phyloP scores from a whole-genome alignment of 2,329 filamentous ascomycete species.

The Cadophora luteo-olivacea region DNA sequence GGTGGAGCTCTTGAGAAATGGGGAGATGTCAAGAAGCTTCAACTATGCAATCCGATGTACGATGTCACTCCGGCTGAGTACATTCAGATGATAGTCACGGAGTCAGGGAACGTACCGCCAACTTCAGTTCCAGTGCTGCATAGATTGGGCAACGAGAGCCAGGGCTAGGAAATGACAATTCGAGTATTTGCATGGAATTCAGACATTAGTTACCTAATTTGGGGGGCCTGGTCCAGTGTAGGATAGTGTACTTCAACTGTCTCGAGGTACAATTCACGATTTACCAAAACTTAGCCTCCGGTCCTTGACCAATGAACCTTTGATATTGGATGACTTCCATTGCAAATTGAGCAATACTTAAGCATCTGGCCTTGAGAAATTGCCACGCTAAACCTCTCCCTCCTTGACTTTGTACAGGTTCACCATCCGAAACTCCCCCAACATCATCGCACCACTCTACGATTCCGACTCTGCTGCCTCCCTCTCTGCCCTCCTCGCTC shows the following conservation, averaged over 20 bases:
- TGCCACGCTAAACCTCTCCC: neutral
- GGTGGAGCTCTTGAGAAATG: slow-evolving; percentile 55
- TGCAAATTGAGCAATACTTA: neutral
- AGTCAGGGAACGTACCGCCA: slow-evolving; percentile 85
- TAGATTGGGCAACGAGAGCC: slow-evolving; percentile 56
- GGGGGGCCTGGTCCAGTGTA: slow-evolving; percentile 23
- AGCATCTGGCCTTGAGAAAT: neutral
- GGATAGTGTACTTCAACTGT: slow-evolving; percentile 29
- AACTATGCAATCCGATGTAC: slow-evolving; percentile 80
- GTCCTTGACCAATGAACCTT: neutral
- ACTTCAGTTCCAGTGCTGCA: slow-evolving; percentile 82
- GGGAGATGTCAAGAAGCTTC: slow-evolving; percentile 64
- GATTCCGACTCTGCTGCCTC: slow-evolving; percentile 55
- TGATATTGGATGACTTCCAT: slow-evolving; percentile 10
- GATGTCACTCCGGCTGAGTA: slow-evolving; percentile 90
- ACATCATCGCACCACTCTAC: slow-evolving; percentile 8
- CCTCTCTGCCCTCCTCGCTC: slow-evolving; percentile 75
- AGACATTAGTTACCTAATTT: slow-evolving; percentile 8
- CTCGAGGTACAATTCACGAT: neutral
- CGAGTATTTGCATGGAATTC: neutral
- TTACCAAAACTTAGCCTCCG: neutral
- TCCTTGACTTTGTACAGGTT: slow-evolving; percentile 33
- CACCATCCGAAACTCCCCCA: slow-evolving; percentile 15
- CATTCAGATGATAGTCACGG: slow-evolving; percentile 87
- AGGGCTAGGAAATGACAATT: slow-evolving; percentile 23